phyloP scores from a whole-genome alignment of 2,329 filamentous ascomycete species.

The Aspergillus pseudoglaucus region DNA sequence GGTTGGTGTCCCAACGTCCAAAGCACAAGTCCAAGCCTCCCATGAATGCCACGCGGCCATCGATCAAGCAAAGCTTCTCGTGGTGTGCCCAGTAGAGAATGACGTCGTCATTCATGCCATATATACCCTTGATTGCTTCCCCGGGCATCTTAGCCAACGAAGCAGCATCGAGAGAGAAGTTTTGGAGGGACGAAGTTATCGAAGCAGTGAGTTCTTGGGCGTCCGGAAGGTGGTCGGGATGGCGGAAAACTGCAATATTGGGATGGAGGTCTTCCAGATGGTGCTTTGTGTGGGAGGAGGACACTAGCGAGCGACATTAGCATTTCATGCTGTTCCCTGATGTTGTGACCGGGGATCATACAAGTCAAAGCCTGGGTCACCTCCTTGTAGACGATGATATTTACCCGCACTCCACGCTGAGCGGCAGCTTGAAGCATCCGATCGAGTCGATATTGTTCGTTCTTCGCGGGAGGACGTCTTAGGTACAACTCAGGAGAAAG shows the following conservation, averaged over 20 bases:
- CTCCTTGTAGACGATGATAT: conserved; percentile 89
- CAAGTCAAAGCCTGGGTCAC: conserved; percentile 72
- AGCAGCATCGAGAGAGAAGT: conserved; percentile 49
- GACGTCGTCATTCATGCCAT: conserved; percentile 73
- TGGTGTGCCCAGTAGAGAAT: conserved; percentile 91
- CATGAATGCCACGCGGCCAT: conserved; percentile 80
- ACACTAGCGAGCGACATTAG: conserved; percentile 40
- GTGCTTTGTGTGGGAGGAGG: conserved; percentile 70
- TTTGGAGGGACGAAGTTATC: conserved; percentile 50
- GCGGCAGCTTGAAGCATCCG: conserved; percentile 75
- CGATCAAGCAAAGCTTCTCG: conserved; percentile 80
- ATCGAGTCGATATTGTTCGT: conserved; percentile 79
- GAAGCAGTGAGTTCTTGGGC: conserved; percentile 58
- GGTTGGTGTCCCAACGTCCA: conserved; percentile 81
- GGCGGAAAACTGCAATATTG: conserved; percentile 82
- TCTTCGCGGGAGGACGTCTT: conserved; percentile 70
- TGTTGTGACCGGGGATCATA: conserved; percentile 42
- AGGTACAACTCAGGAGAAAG: conserved; percentile 81
- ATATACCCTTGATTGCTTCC: conserved; percentile 70
- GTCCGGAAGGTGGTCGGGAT: conserved; percentile 80
- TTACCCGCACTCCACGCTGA: conserved; percentile 73
- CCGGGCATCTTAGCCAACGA: conserved; percentile 59
- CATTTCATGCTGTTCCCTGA: neutral
- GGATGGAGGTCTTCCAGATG: conserved; percentile 68
- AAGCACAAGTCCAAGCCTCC: conserved; percentile 84